phyloP scores from a whole-genome alignment of 2,329 filamentous ascomycete genomes.

The Diaporthe longicolla region DNA sequence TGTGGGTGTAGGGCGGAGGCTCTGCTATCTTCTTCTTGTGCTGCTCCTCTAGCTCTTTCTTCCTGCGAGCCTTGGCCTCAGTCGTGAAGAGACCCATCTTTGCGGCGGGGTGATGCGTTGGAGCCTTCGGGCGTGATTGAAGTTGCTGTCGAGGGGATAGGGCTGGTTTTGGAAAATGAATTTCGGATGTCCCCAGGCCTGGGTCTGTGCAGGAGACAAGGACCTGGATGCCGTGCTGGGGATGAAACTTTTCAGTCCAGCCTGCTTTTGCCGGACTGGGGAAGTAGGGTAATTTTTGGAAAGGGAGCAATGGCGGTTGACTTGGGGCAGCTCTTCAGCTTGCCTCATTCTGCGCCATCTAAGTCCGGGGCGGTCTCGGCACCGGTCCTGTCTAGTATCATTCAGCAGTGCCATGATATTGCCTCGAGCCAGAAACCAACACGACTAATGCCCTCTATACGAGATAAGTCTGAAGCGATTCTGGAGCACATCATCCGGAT shows the following conservation, averaged over 20 bases:
- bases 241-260: neutral
- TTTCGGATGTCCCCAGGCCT: neutral
- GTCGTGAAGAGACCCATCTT: constrained; percentile 15
- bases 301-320: neutral
- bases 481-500: neutral
- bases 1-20: neutral
- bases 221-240: neutral
- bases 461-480: neutral
- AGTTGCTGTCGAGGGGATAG: no score
- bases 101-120: neutral
- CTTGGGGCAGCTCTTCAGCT: no score
- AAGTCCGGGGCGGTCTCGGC: neutral
- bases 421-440: no score
- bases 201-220: neutral
- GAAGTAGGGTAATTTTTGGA: neutral
- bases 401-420: no score
- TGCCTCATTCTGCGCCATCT: neutral
- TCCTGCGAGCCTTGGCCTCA: constrained; percentile 16
- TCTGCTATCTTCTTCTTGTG: neutral
- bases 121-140: neutral
- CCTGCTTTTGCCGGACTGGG: neutral
- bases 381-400: neutral
- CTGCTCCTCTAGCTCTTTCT: constrained; percentile 3
- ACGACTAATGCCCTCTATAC: neutral
- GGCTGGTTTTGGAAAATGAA: neutral